Evolutionary conservation across 306 rosid species (phyloP).

Genomic region (Medicago ruthenica): DNA sequence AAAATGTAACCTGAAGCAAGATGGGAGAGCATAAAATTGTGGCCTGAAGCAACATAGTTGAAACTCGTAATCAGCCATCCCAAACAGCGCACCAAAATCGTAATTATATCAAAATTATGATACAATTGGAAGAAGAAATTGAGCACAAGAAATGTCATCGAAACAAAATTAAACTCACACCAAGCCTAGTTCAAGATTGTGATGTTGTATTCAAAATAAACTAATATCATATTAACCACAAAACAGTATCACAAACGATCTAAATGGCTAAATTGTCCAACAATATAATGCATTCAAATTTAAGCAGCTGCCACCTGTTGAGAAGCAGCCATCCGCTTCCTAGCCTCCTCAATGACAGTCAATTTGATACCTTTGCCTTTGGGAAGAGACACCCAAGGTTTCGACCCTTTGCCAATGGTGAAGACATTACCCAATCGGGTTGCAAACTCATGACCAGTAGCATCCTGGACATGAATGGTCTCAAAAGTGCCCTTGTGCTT

Average conservation of each 20-base stretch:
- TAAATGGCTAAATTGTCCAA: not conserved
- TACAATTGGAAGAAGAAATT: not conserved
- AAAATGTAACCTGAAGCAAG: too few relatives aligned
- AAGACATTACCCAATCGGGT: conserved; percentile 65
- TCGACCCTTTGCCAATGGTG: conserved; percentile 67
- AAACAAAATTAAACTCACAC: not conserved
- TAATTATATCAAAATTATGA: too few relatives aligned
- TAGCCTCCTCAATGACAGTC: conserved; percentile 75
- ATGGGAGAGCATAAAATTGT: too few relatives aligned
- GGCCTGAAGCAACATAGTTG: too few relatives aligned
- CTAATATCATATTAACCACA: not conserved
- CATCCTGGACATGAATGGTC: conserved; percentile 72
- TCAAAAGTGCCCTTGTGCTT: conserved; percentile 75
- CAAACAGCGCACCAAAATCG: too few relatives aligned
- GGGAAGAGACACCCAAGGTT: conserved; percentile 69
- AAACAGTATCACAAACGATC: not conserved
- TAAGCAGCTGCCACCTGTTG: conserved; percentile 50
- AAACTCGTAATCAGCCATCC: too few relatives aligned
- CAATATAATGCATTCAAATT: conserved; percentile 1
- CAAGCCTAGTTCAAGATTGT: conserved; percentile 16
- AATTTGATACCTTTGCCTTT: conserved; percentile 79
- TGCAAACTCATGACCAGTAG: conserved; percentile 66
- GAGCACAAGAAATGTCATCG: not conserved
- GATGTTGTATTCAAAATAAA: not conserved
- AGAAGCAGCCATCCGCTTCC: conserved; percentile 68